Evolutionary conservation across 1,284 basidiomycete species (phyloP), one percentile per base, ranked within the genome.

Genomic region (Ustilago curta): DNA sequence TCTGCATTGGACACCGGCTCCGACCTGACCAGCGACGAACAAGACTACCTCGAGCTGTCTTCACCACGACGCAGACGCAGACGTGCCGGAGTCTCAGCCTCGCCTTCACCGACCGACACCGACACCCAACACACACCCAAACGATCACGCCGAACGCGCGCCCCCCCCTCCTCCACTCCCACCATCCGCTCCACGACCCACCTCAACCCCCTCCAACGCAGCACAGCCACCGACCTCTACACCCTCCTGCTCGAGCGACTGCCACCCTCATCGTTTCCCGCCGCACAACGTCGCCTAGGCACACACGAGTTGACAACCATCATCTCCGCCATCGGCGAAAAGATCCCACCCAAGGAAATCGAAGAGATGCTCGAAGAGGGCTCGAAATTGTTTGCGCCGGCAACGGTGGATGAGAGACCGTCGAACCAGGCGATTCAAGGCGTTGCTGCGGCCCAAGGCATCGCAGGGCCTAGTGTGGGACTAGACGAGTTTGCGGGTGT

Each of bases 291-390:
- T 11, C 53, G 65, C 0, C 45, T 71, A 14, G 66, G 69, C 7
- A 31, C 43, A 8, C n/a, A 40, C 0, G 61, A 66, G 4, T 42
- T 78, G 9, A 29, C 49, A 4, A 29, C 35, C 4, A 65, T 76
- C 51, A 29, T 69, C 16, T 16, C 19, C 0, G 18, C 31, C 1
- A 32, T 76, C 8, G 66, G 65, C 19, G 73, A 78, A 21, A 78
- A 73, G 27, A 40, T 76, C 3, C 56, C 69, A 2, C 50, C 58
- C 14, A 76, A 67, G 31, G 76, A 78, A 32, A 39, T 77, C 19
- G 60, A 70, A 31, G 77, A 78, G 25, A 78, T 78, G 77, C 32
- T 77, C 23, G 42, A 66, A 18, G 70, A 74, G 21, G 77, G 47
- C 1, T 35, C 59, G 0, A 73, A 70, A n/a, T 68, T 78, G 21